phyloP scores from a whole-genome alignment of 257 asterid species.

The Solanum chiquidenum region DNA sequence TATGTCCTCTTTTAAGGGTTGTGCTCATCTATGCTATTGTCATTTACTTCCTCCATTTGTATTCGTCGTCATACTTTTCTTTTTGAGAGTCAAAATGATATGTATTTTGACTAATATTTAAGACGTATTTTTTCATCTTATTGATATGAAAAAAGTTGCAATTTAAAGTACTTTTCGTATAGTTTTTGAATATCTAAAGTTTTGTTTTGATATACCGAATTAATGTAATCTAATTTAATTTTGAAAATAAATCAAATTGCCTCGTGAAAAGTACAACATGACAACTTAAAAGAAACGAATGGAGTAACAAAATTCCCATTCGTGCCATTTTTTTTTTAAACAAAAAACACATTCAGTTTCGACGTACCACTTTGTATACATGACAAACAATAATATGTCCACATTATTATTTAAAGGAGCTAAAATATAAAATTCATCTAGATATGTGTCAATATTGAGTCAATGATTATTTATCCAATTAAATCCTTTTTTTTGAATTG shows the following conservation, averaged over 20 bases:
- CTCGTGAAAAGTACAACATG: not conserved
- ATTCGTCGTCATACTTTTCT: not conserved
- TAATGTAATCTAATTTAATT: not conserved
- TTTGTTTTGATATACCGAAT: not conserved
- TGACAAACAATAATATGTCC: not conserved
- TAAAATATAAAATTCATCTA: not conserved
- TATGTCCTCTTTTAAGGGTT: not conserved
- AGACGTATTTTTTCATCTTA: not conserved
- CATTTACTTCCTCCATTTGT: not conserved
- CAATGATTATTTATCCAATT: not conserved
- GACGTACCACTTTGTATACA: not conserved
- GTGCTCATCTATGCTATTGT: not conserved
- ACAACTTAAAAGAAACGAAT: too few relatives aligned
- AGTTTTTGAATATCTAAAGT: not conserved
- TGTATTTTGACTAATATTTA: not conserved
- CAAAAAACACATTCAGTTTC: not conserved
- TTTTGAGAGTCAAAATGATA: not conserved
- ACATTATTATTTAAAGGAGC: not conserved
- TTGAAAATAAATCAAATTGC: not conserved
- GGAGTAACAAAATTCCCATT: not conserved
- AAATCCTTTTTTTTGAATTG: not conserved
- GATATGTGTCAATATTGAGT: not conserved
- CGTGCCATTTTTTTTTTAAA: not conserved
- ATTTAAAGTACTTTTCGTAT: not conserved
- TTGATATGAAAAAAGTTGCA: not conserved